Conservation (phyloP, 139 green algal genomes). For the Picochlorum sp. region DNA sequence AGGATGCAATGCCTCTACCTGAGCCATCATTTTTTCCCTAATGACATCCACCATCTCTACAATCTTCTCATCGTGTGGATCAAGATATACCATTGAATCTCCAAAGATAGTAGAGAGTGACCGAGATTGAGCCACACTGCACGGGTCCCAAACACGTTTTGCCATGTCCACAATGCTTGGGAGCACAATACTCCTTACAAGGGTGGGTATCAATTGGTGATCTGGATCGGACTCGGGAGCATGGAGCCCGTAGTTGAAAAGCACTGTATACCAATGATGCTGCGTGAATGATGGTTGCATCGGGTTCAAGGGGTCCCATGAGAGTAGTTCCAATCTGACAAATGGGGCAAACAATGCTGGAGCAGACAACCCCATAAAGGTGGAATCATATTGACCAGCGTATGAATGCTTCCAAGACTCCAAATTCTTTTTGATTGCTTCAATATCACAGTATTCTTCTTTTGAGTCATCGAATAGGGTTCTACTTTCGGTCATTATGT, state of each 20-base stretch:
- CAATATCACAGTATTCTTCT: constrained; percentile 64
- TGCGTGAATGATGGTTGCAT: not conserved
- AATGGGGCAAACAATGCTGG: constrained; percentile 88
- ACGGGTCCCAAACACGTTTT: constrained; percentile 54
- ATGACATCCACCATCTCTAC: not conserved
- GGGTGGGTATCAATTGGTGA: constrained; percentile 61
- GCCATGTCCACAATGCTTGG: constrained; percentile 48
- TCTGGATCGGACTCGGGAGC: constrained; percentile 48
- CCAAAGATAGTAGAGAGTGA: constrained; percentile 40
- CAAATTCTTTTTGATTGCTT: constrained; percentile 47
- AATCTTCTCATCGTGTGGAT: constrained; percentile 17
- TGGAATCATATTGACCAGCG: constrained; percentile 57
- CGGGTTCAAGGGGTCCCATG: constrained; percentile 73
- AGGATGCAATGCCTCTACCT: not conserved
- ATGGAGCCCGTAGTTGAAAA: constrained; percentile 14
- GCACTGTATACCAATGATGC: constrained; percentile 32
- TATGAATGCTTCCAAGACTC: constrained; percentile 56
- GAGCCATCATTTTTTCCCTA: not conserved
- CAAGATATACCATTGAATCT: constrained; percentile 66
- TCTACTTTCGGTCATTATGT: constrained; percentile 15
- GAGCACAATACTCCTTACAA: constrained; percentile 71
- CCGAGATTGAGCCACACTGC: constrained; percentile 35
- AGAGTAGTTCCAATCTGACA: constrained; percentile 83
- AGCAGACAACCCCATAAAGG: constrained; percentile 62
- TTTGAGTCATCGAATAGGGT: constrained; percentile 74